These are phyloP conservation scores for Podospora pseudoanserina DNA, from an alignment of 495 filamentous ascomycete genomes.

Conservation along the genomic window DNA sequence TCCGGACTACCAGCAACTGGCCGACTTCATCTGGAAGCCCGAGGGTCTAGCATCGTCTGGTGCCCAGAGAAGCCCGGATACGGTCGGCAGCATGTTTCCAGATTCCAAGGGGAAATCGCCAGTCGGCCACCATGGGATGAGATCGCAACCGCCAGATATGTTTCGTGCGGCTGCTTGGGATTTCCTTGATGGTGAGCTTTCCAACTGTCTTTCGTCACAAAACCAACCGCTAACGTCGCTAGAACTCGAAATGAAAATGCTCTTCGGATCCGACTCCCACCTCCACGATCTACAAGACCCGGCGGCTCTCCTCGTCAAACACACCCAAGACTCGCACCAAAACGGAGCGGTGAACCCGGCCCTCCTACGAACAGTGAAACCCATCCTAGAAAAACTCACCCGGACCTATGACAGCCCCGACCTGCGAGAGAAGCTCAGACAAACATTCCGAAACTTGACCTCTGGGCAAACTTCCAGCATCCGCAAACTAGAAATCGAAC, in stretches of 20 bases:
- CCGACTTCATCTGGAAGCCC: conserved; percentile 40
- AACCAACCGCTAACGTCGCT: background rate
- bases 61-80: conserved; percentile 14
- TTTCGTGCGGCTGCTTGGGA: conserved; percentile 38
- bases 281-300: conserved; percentile 33
- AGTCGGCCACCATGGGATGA: conserved; percentile 11
- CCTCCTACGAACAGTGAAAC: conserved; percentile 29
- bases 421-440: conserved; percentile 27
- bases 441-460: conserved; percentile 29
- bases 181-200: conserved; percentile 46
- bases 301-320: conserved; percentile 34
- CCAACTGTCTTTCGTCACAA: background rate
- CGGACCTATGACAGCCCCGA: conserved; percentile 22
- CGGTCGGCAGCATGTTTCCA: conserved; percentile 15
- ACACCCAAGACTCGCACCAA: conserved; percentile 24
- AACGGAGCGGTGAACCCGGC: conserved; percentile 19
- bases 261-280: conserved; percentile 25
- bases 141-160: conserved; percentile 27
- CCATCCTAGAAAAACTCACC: conserved; percentile 27
- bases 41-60: conserved; percentile 20
- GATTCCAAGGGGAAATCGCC: conserved; percentile 43
- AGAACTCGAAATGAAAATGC: conserved; percentile 44
- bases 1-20: conserved; percentile 33
- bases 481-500: conserved; percentile 43
- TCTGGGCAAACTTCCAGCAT: conserved; percentile 34